Percentiles rank a stretch among this genome's conserved stretches.
These are phyloP conservation scores for Trichomonascaceae sp. DNA, from an alignment of 1,139 yeast genomes.

Conservation along the genomic window DNA sequence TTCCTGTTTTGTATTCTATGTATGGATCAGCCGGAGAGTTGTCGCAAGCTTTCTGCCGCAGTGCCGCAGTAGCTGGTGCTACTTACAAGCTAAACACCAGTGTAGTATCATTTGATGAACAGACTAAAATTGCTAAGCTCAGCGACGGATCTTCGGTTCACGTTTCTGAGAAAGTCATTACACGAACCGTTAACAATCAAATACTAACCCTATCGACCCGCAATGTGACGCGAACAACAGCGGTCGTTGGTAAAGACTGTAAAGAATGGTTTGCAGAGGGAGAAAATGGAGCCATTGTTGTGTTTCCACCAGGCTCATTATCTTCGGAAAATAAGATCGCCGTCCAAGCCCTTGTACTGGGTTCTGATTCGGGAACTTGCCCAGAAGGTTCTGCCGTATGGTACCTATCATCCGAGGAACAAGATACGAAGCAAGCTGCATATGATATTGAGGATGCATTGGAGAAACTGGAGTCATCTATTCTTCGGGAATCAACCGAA, in stretches of 20 bases:
- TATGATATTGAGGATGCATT: slow-evolving; percentile 76
- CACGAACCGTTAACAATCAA: slow-evolving; percentile 23
- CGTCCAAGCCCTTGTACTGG: slow-evolving; percentile 82
- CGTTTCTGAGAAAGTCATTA: slow-evolving; percentile 68
- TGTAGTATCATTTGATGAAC: slow-evolving; percentile 58
- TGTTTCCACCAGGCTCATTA: slow-evolving; percentile 86
- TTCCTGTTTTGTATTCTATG: slow-evolving; percentile 87
- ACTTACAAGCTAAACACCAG: slow-evolving; percentile 77
- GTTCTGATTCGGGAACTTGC: slow-evolving; percentile 85
- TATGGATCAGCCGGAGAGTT: slow-evolving; percentile 96
- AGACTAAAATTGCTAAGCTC: slow-evolving; percentile 59
- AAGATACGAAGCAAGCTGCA: slow-evolving; percentile 57
- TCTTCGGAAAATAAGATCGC: slow-evolving; percentile 60
- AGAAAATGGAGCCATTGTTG: slow-evolving; percentile 80
- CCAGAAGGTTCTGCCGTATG: slow-evolving; percentile 86
- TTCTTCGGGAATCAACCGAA: slow-evolving; percentile 67
- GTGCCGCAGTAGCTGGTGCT: slow-evolving; percentile 98
- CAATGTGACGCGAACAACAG: slow-evolving; percentile 64
- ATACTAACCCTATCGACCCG: slow-evolving; percentile 21
- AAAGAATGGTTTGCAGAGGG: slow-evolving; percentile 84
- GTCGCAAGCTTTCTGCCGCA: slow-evolving; percentile 93
- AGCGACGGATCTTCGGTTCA: slow-evolving; percentile 70
- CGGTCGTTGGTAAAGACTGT: slow-evolving; percentile 82
- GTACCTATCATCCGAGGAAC: slow-evolving; percentile 79
- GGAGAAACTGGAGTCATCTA: slow-evolving; percentile 68